Conservation (phyloP, 2,329 filamentous ascomycete species). For the Cryphonectria parasitica region DNA sequence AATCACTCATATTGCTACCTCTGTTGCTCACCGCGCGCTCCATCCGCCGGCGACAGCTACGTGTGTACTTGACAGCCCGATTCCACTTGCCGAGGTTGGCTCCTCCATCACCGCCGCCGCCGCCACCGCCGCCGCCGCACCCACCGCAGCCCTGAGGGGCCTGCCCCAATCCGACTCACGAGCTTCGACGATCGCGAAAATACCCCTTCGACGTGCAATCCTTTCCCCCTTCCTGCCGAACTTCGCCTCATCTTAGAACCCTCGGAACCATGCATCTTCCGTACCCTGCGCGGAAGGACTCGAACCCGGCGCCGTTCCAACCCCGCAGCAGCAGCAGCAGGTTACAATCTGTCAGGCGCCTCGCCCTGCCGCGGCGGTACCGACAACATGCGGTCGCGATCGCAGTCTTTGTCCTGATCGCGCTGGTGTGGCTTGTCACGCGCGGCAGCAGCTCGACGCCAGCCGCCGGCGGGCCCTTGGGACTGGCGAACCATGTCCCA, state of each 20-base stretch:
- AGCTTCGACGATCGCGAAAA: neutral
- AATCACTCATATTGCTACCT: neutral
- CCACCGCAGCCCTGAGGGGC: conserved; percentile 7
- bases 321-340: conserved; percentile 47
- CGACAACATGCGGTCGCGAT: conserved; percentile 65
- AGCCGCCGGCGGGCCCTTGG: conserved; percentile 24
- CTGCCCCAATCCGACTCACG: neutral
- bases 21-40: neutral
- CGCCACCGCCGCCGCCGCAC: no score
- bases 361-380: conserved; percentile 53
- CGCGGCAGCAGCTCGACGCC: conserved; percentile 38
- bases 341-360: conserved; percentile 7
- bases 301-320: conserved; percentile 73
- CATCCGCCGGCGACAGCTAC: neutral
- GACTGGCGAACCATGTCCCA: conserved; percentile 39
- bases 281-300: conserved; percentile 82
- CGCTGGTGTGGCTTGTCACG: conserved; percentile 64
- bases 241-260: conserved; percentile 12
- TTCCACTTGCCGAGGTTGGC: conserved; percentile 24
- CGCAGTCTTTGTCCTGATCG: conserved; percentile 56
- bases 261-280: conserved; percentile 79
- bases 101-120: no score
- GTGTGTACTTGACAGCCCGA: neutral
- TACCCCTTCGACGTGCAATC: neutral
- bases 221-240: neutral